Evolutionary conservation across 352 stramenopile species (phyloP).

Genomic region (Phytophthora sp.): DNA sequence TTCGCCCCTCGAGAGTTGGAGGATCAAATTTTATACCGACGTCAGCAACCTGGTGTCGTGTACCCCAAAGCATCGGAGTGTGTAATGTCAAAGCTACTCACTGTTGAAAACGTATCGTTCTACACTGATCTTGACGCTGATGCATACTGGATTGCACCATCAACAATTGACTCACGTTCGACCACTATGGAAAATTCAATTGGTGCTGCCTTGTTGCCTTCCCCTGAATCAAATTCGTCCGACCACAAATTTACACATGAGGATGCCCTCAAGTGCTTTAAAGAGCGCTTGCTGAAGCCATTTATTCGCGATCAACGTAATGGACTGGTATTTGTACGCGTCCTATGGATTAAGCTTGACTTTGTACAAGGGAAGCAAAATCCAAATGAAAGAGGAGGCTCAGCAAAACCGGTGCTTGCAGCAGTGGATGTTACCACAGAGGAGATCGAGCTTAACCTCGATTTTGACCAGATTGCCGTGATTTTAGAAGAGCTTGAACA

Average conservation of each 20-base stretch:
- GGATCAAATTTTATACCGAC: slow-evolving; percentile 67
- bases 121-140: slow-evolving; percentile 65
- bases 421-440: slow-evolving; percentile 70
- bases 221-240: neutral
- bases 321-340: slow-evolving; percentile 56
- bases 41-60: slow-evolving; percentile 52
- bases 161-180: neutral
- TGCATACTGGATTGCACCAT: slow-evolving; percentile 26
- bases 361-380: slow-evolving; percentile 27
- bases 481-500: slow-evolving; percentile 53
- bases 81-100: slow-evolving; percentile 61
- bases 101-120: slow-evolving; percentile 61
- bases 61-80: slow-evolving; percentile 43
- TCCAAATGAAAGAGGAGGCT: neutral
- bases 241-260: slow-evolving; percentile 6
- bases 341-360: slow-evolving; percentile 73
- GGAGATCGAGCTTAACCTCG: slow-evolving; percentile 53
- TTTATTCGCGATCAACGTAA: slow-evolving; percentile 39
- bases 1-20: slow-evolving; percentile 54
- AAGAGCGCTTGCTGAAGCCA: slow-evolving; percentile 32
- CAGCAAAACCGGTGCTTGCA: slow-evolving; percentile 15
- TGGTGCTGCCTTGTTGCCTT: neutral
- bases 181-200: neutral
- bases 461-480: slow-evolving; percentile 61
- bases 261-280: slow-evolving; percentile 39